A percentile compares a stretch with the other conserved stretches of the same genome.
Conservation (phyloP, 192 early-diverging fungal species). For the Backusella macrospora region DNA sequence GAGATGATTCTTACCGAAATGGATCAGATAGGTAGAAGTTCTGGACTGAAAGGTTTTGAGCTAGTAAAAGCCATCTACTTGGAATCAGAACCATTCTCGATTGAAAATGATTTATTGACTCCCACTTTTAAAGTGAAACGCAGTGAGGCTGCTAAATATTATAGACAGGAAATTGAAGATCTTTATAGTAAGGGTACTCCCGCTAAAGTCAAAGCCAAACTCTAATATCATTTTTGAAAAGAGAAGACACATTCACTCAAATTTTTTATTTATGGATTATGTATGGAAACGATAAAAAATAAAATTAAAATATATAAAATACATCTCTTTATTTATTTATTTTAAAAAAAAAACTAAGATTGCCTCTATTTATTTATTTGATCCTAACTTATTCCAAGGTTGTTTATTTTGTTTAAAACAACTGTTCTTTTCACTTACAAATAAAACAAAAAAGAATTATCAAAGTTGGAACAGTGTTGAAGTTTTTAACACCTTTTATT, state of each 20-base stretch:
- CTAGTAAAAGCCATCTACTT: conserved; percentile 72
- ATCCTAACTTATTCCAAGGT: too few relatives aligned
- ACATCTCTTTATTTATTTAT: too few relatives aligned
- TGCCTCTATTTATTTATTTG: too few relatives aligned
- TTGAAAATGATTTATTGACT: conserved; percentile 86
- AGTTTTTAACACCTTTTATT: too few relatives aligned
- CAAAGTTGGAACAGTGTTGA: too few relatives aligned
- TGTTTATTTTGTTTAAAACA: too few relatives aligned
- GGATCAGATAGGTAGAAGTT: conserved; percentile 54
- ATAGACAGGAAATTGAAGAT: conserved; percentile 4
- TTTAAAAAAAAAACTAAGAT: too few relatives aligned
- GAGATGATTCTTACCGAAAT: conserved; percentile 60
- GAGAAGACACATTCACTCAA: not conserved
- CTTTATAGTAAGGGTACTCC: conserved; percentile 18
- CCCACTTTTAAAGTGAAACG: conserved; percentile 64
- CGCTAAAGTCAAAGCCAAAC: not conserved
- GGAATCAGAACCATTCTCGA: conserved; percentile 70
- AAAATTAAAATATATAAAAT: too few relatives aligned
- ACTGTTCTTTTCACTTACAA: too few relatives aligned
- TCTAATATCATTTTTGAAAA: not conserved
- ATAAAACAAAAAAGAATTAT: too few relatives aligned
- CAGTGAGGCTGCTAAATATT: conserved; percentile 3
- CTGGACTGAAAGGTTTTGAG: conserved; percentile 68
- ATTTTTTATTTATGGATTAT: not conserved
- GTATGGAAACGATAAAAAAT: not conserved